phyloP scores from a whole-genome alignment of 331 rosid species.

The Malus hybrid region DNA sequence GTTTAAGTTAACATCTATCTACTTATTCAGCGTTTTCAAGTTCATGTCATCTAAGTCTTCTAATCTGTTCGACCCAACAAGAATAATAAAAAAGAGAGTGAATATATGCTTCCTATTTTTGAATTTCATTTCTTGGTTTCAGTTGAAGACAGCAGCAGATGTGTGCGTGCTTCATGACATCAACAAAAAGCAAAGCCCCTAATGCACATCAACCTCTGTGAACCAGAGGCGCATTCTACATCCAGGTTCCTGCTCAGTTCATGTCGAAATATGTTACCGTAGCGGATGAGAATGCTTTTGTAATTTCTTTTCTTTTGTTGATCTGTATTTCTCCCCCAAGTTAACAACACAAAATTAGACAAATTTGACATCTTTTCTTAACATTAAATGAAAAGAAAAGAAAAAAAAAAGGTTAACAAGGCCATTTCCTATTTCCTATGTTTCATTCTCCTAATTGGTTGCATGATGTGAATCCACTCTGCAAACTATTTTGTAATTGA shows the following conservation, averaged over 20 bases:
- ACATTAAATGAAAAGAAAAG: neutral
- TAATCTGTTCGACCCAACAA: neutral
- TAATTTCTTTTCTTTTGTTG: neutral
- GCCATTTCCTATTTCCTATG: neutral
- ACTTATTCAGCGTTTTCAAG: neutral
- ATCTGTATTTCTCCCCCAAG: neutral
- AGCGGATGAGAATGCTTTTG: neutral
- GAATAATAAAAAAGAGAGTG: neutral
- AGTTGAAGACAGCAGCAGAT: constrained; percentile 96
- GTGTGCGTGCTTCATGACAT: constrained; percentile 73
- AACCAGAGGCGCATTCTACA: neutral
- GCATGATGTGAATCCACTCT: neutral
- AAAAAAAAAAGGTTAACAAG: neutral
- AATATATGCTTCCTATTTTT: neutral
- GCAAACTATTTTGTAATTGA: neutral
- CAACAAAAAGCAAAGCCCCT: constrained; percentile 54
- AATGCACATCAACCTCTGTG: constrained; percentile 6
- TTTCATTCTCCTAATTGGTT: neutral
- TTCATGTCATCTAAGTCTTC: neutral
- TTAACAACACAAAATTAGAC: neutral
- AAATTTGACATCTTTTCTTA: neutral
- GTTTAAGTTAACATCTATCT: neutral
- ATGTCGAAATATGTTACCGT: neutral
- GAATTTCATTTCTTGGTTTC: constrained; percentile 27
- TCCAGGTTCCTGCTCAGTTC: neutral